phyloP scores from a whole-genome alignment of 2,329 filamentous ascomycete genomes.

The Paramyrothecium roridum region DNA sequence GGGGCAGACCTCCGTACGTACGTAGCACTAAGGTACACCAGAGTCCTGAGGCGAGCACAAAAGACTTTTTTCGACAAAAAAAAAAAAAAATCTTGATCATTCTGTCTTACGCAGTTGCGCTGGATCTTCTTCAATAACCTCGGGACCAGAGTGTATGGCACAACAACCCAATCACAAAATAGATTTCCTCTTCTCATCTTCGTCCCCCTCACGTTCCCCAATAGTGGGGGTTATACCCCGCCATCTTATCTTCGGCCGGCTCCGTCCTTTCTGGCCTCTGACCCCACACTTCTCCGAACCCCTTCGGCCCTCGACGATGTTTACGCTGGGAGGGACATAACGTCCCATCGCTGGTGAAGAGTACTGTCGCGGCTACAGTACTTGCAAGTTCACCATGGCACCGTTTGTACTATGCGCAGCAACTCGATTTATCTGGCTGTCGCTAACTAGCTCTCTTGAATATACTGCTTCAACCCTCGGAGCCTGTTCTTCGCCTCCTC shows the following conservation, averaged over 20 bases:
- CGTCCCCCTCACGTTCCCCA: neutral
- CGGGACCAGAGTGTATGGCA: too few relatives aligned
- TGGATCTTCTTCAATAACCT: too few relatives aligned
- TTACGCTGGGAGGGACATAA: slow-evolving; percentile 1
- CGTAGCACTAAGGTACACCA: too few relatives aligned
- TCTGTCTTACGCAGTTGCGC: too few relatives aligned
- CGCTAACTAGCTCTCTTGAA: slow-evolving; percentile 26
- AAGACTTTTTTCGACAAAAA: too few relatives aligned
- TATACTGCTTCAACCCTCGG: slow-evolving; percentile 70
- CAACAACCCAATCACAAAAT: too few relatives aligned
- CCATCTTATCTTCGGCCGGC: slow-evolving; percentile 21
- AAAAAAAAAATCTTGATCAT: too few relatives aligned
- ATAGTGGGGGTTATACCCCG: neutral
- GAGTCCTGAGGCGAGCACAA: too few relatives aligned
- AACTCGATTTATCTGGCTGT: neutral
- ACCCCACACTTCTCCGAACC: slow-evolving; percentile 20
- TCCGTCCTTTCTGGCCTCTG: slow-evolving; percentile 20
- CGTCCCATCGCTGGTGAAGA: slow-evolving; percentile 2
- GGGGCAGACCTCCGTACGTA: too few relatives aligned
- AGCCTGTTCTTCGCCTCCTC: slow-evolving; percentile 76
- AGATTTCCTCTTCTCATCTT: neutral
- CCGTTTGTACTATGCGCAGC: slow-evolving; percentile 2
- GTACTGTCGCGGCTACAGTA: neutral
- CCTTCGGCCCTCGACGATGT: slow-evolving; percentile 17
- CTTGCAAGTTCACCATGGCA: neutral